phyloP scores from a whole-genome alignment of 2,329 filamentous ascomycete species.

The Fusarium sp. region DNA sequence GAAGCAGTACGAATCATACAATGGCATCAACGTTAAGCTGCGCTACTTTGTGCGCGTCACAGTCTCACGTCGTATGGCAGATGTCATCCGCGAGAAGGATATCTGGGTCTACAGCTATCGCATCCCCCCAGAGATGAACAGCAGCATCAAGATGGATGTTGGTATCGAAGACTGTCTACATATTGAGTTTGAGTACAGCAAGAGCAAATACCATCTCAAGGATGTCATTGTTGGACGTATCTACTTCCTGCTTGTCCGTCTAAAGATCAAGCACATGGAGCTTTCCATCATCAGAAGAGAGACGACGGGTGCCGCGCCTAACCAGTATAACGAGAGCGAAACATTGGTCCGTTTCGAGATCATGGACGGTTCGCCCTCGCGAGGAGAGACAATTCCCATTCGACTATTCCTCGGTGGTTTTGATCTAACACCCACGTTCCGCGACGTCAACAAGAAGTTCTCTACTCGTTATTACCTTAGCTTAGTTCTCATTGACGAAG shows the following conservation, averaged over 20 bases:
- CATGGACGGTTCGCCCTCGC: conserved; percentile 98
- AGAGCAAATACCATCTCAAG: conserved; percentile 99
- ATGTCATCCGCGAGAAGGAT: conserved; percentile 98
- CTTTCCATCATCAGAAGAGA: conserved; percentile 96
- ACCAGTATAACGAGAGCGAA: conserved; percentile 99
- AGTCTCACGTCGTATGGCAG: conserved; percentile 95
- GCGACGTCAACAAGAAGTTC: conserved; percentile 99
- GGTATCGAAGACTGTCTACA: conserved; percentile 99
- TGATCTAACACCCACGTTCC: conserved; percentile 96
- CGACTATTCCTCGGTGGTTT: conserved; percentile 97
- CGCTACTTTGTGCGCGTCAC: conserved; percentile 98
- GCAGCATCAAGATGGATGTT: conserved; percentile 99
- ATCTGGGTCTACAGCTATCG: conserved; percentile 99
- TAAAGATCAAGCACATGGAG: conserved; percentile 99
- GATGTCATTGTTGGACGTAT: conserved; percentile 99
- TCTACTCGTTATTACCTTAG: conserved; percentile 98
- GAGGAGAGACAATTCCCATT: conserved; percentile 95
- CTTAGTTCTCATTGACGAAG: conserved; percentile 94
- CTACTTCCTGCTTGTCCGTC: conserved; percentile 94
- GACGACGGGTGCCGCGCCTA: conserved; percentile 95
- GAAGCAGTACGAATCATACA: conserved; percentile 99
- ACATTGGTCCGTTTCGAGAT: conserved; percentile 99
- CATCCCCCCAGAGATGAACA: conserved; percentile 98
- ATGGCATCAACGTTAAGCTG: conserved; percentile 99
- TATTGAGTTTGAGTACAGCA: conserved; percentile 99